Conservation (phyloP, 306 rosid species). For the Luffa aegyptiaca region DNA sequence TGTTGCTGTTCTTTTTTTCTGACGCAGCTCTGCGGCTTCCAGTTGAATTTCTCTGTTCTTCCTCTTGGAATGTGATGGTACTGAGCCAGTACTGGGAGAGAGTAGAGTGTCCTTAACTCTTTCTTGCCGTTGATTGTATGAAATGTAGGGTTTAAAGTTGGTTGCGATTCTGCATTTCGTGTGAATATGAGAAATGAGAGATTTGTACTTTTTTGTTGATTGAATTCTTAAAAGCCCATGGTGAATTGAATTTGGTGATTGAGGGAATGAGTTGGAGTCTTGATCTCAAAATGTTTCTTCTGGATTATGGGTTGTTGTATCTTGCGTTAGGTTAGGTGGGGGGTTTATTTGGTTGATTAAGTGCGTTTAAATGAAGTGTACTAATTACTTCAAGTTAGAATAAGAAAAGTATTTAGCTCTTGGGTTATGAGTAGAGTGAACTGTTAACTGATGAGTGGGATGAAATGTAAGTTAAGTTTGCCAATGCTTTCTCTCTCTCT, state of each 20-base stretch:
- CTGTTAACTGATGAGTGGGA: not conserved
- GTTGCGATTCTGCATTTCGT: not conserved
- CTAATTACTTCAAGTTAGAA: not conserved
- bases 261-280: not conserved
- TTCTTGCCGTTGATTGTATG: not conserved
- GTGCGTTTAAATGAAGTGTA: slow-evolving; percentile 1
- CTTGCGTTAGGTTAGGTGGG: slow-evolving; percentile 10
- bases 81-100: not conserved
- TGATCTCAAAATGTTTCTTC: slow-evolving; percentile 16
- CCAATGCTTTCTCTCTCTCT: not conserved
- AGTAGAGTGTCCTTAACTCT: slow-evolving; percentile 3
- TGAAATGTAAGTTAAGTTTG: not conserved
- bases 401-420: not conserved
- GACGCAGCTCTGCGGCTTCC: not conserved
- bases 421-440: slow-evolving; percentile 8
- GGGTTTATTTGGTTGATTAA: slow-evolving; percentile 8
- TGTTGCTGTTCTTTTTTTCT: not conserved
- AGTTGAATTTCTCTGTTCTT: not conserved
- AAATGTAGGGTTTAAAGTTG: slow-evolving; percentile 1
- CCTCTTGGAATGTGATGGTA: not conserved
- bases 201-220: not conserved
- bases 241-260: slow-evolving; percentile 7
- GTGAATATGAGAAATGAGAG: not conserved
- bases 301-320: not conserved
- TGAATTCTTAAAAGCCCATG: not conserved